Base-by-base conservation (phyloP, 179 eudicot species). In the Carnegiea gigantea region DNA sequence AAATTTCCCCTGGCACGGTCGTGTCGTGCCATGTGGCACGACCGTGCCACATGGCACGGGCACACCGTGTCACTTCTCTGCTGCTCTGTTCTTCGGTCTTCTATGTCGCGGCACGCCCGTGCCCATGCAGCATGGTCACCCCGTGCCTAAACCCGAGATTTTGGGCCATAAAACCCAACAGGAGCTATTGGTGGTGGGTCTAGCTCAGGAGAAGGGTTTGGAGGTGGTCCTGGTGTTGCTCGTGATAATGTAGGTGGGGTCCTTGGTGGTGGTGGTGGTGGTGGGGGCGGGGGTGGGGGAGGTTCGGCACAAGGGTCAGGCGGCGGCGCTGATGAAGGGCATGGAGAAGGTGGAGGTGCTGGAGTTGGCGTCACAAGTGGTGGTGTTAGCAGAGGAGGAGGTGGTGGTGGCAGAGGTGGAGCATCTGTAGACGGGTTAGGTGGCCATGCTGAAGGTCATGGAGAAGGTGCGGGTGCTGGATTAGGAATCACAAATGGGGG, bases 301-400 rank as follows among this genome's bases (percentile, higher is more conserved):
- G 82, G 75, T 14, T 59, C 78, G 10, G 33, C 23, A 2, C n/a
- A 59, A 30, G 78, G 40, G 8, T 20, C 26, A 44, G 5, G 57
- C 40, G 77, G 40, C 28, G 8, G 14, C 38, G 3, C 15, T n/a
- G n/a, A n/a, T 24, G 71, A 80, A 80, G 83, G 83, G 4, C 79
- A 77, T 77, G 84, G 80, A 17, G 72, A 82, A 77, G 84, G 84
- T 10, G 57, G 7, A 9, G 84, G 84, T 17, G 60, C 2, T 5
- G 76, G 72, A 26, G 13, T 30, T 10, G 83, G 73, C 43, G 77
- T n/a, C 23, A 20, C 18, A 15, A 12, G 72, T 73, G 11, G 28
- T 21, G 67, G 65, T 48, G n/a, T 20, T 1, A 74, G 9, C 9
- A 36, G 81, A 11, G 74, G 67, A 49, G 86, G n/a, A n/a, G n/a